These are phyloP conservation scores for Aspergillus kassunensis DNA, from an alignment of 495 filamentous ascomycete genomes.

Conservation along the genomic window DNA sequence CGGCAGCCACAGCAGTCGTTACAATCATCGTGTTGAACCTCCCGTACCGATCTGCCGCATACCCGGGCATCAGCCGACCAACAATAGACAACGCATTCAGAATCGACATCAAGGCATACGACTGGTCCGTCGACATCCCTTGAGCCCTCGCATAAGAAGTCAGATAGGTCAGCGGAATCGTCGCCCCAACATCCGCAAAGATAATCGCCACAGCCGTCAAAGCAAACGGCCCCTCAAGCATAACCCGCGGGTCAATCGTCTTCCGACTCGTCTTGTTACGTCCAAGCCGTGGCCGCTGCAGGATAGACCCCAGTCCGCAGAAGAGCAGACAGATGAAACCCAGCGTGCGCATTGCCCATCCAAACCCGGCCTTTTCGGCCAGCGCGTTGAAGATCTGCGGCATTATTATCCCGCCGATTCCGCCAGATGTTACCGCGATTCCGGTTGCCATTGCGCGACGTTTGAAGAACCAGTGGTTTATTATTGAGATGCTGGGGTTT, in stretches of 20 bases:
- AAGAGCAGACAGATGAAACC: conserved; percentile 37
- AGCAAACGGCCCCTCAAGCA: no score
- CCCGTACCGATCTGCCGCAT: not conserved
- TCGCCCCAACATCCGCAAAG: no score
- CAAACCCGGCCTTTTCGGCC: conserved; percentile 60
- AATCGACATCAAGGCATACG: not conserved
- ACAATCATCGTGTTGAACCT: not conserved
- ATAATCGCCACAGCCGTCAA: no score
- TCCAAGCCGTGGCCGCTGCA: not conserved
- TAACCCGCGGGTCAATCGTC: no score
- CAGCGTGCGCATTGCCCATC: conserved; percentile 66
- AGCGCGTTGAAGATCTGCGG: conserved; percentile 63
- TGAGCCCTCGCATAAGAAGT: not conserved
- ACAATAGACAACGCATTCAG: not conserved
- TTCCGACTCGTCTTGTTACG: no score
- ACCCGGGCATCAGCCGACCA: not conserved
- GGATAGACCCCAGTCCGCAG: conserved; percentile 39
- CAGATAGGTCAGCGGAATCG: not conserved
- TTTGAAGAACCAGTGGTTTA: conserved; percentile 65
- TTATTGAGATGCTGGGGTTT: conserved; percentile 55
- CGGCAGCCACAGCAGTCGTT: conserved; percentile 6
- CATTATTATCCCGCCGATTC: conserved; percentile 67
- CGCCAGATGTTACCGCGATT: conserved; percentile 63
- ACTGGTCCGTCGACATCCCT: no score
- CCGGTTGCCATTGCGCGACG: conserved; percentile 69